Base-by-base conservation (phyloP, 441 rosid genomes). In the Macaranga tanarius region DNA sequence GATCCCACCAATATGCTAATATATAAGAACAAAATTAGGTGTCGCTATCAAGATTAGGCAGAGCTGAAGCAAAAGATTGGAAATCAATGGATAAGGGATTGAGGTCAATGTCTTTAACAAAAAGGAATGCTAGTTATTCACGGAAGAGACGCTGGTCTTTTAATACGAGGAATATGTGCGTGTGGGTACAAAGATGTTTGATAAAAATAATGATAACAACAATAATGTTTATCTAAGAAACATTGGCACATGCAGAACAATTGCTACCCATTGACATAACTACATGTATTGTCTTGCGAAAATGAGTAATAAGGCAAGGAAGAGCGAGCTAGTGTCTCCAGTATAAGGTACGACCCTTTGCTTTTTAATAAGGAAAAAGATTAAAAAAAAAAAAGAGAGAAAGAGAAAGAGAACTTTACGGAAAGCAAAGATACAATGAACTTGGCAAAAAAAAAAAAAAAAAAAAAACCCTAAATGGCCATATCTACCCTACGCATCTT, bases 371-470 rank as follows among this genome's bases (percentile, higher is more conserved):
- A 31, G 12, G 74, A 9, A 17, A 60, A 61, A 60, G 59, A 60
- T 4, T 75, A 50, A 72, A 79, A 81, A 81, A 81, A 62, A 73
- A 67, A 68, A 51, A 80, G 7, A 34, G 38, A 34, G 38, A 31
- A 2, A 31, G 38, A 31, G 3, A 31, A 2, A 34, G 38, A 34
- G 79, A 85, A 85, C 77, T 79, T 81, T 82, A 86, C 89, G 92
- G 86, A 87, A 90, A 82, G 86, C 75, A 77, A 51, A 64, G 81
- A 84, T 88, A 63, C 96, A 87, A 73, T 86, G 94, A 84, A 91
- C 81, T 82, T 85, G 75, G 65, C 72, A n/a, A 3, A 62, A 34
- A 34, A 34, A 34, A 34, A 34, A 31, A 31, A 31, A 31, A 34
- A 34, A 34, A 34, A 34, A 34, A 65, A 79, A 57, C 76, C 78